Evolutionary conservation across 2,329 filamentous ascomycete species (phyloP).

Genomic region (Penicillium nordicum): DNA sequence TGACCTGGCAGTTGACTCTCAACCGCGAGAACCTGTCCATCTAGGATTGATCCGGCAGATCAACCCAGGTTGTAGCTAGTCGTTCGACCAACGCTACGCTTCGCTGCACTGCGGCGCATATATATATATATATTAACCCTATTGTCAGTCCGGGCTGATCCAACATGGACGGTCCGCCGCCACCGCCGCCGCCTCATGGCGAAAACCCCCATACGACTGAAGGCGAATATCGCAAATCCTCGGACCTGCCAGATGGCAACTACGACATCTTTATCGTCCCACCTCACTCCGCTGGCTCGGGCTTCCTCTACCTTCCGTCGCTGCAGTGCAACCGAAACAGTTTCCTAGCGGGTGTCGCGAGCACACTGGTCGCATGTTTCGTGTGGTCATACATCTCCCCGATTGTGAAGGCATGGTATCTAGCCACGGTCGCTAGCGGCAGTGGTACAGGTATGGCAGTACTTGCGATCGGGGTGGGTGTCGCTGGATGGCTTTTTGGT

Average conservation of each 20-base stretch:
- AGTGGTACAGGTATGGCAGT: slow-evolving; percentile 71
- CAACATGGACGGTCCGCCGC: slow-evolving; percentile 52
- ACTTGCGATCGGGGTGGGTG: slow-evolving; percentile 67
- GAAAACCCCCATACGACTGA: slow-evolving; percentile 66
- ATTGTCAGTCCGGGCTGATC: background rate
- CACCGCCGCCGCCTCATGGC: slow-evolving; percentile 83
- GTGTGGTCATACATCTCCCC: slow-evolving; percentile 73
- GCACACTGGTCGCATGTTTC: slow-evolving; percentile 68
- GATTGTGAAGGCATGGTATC: slow-evolving; percentile 69
- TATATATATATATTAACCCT: background rate
- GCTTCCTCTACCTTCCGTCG: slow-evolving; percentile 92
- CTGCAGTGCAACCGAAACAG: slow-evolving; percentile 81
- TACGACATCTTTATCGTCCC: slow-evolving; percentile 98
- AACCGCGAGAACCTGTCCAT: slow-evolving; percentile 16
- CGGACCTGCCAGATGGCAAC: slow-evolving; percentile 76
- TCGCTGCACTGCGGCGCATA: slow-evolving; percentile 4
- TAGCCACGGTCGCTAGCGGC: slow-evolving; percentile 66
- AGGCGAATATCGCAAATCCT: slow-evolving; percentile 44
- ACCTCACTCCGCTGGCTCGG: slow-evolving; percentile 80
- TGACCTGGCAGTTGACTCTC: slow-evolving; percentile 25
- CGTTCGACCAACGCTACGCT: background rate
- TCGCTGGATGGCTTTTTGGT: slow-evolving; percentile 75
- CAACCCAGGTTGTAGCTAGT: slow-evolving; percentile 4
- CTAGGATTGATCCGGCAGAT: slow-evolving; percentile 14
- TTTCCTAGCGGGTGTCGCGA: slow-evolving; percentile 81